Conservation (phyloP, 352 stramenopile species). For the Pythium chondricola region DNA sequence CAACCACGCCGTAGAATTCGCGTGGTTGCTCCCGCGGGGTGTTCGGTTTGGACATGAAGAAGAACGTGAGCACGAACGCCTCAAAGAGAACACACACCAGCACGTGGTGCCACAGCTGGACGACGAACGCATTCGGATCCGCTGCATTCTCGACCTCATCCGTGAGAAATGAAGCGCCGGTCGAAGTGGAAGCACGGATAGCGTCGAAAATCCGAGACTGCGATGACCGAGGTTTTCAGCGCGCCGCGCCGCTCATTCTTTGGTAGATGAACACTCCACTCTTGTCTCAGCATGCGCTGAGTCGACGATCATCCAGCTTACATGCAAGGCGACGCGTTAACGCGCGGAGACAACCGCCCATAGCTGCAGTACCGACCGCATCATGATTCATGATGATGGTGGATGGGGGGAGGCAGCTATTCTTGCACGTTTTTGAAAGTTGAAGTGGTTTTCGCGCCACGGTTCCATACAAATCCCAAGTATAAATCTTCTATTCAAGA, state of each 20-base stretch:
- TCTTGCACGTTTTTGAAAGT: not conserved
- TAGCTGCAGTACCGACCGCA: too few relatives aligned
- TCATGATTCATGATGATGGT: too few relatives aligned
- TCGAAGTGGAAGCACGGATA: constrained; percentile 9
- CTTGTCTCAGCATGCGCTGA: too few relatives aligned
- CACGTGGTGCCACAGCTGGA: constrained; percentile 53
- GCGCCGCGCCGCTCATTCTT: not conserved
- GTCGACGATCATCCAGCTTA: too few relatives aligned
- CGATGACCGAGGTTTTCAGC: not conserved
- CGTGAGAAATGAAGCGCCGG: constrained; percentile 4
- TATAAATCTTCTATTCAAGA: constrained; percentile 1
- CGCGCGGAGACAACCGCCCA: too few relatives aligned
- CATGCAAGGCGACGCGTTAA: too few relatives aligned
- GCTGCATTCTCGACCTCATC: constrained; percentile 35
- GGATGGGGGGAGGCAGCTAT: too few relatives aligned
- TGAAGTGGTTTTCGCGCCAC: not conserved
- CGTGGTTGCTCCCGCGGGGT: constrained; percentile 3
- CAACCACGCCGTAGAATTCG: constrained; percentile 21
- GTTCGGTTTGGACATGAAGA: constrained; percentile 41
- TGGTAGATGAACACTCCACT: too few relatives aligned
- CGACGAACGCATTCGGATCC: constrained; percentile 31
- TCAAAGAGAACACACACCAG: constrained; percentile 46
- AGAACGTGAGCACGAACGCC: constrained; percentile 46
- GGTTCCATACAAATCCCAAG: not conserved
- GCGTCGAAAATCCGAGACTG: constrained; percentile 10